Evolutionary conservation across 352 stramenopile species (phyloP).

Genomic region (Phytophthora megakarya): DNA sequence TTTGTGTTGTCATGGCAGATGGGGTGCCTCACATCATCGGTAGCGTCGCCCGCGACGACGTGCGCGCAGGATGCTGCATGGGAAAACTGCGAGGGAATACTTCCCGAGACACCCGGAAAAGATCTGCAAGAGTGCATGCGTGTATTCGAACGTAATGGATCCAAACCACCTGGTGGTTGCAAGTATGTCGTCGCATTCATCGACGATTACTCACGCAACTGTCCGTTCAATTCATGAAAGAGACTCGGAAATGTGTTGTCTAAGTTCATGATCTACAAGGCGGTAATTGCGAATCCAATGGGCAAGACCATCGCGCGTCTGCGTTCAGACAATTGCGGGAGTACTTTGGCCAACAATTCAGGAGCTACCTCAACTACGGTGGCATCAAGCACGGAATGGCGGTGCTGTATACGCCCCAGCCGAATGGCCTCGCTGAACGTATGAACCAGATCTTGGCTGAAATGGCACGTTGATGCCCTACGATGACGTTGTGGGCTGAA

Average conservation of each 20-base stretch:
- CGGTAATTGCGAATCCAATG: conserved; percentile 2
- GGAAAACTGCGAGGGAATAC: background rate
- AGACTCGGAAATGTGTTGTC: too few species aligned
- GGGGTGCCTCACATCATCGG: background rate
- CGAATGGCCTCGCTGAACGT: conserved; percentile 15
- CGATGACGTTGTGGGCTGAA: conserved; percentile 17
- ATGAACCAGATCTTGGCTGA: conserved; percentile 19
- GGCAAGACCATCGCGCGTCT: conserved; percentile 17
- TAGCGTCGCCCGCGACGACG: background rate
- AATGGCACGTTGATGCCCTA: conserved; percentile 8
- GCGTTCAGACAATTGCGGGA: conserved; percentile 27
- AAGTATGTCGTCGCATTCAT: too few species aligned
- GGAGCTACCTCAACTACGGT: background rate
- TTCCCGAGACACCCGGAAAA: background rate
- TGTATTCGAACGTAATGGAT: conserved; percentile 15
- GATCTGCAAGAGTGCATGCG: background rate
- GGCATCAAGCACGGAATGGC: conserved; percentile 20
- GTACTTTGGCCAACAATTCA: too few species aligned
- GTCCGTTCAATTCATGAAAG: conserved; percentile 26
- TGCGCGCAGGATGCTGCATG: too few species aligned
- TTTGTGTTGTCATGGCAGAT: background rate
- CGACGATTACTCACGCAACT: conserved; percentile 31
- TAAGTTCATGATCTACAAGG: conserved; percentile 20
- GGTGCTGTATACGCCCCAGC: conserved; percentile 9
- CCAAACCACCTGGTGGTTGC: conserved; percentile 9